Evolutionary conservation across 2,329 filamentous ascomycete genomes (phyloP), one percentile per base, ranked within the genome.

Genomic region (Escovopsis weberi): DNA sequence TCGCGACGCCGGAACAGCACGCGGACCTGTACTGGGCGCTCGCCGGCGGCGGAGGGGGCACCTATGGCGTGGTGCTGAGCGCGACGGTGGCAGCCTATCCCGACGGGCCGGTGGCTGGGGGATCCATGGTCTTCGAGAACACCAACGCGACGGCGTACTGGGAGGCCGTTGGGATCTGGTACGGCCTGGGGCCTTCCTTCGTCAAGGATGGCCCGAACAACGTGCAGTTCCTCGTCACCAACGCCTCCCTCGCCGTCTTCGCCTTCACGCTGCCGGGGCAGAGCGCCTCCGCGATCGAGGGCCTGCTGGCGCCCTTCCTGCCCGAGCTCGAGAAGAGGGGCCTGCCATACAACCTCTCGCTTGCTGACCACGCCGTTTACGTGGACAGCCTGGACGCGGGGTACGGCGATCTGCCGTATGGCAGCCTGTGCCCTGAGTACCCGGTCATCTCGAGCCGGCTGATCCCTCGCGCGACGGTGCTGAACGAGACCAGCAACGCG

Each of bases 11-110:
- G 1, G 52, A 51, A 0, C 46, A 67, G 30, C 72, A 80, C 48
- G 44, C 60, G 0, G 76, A 80, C 41, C 60, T 82, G 1, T 81
- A 75, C 59, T 82, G 76, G 77, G 78, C 77, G 1, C 56, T 80
- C 1, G 63, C 64, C 36, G 75, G 76, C 4, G 75, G 77, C 0
- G 76, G 78, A 26, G 43, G 43, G 19, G 46, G 46, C 30, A 41
- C 46, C 9, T 47, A 45, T 34, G 46, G 41, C 8, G 46, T 40
- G 23, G 43, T 47, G 11, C n/a, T 41, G 6, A 39, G 41, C n/a
- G 37, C 46, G 30, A 45, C 39, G 11, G 28, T 42, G 37, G 36
- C 38, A n/a, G 37, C 41, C 4, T 43, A 44, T 33, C 33, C 46
- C 12, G 41, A 43, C 26, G 5, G 34, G 19, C 12, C 11, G 12